A percentile compares a stretch with the other conserved stretches of the same genome.
phyloP scores from a whole-genome alignment of 768 basidiomycete genomes.

The Leccinum rimulosum region DNA sequence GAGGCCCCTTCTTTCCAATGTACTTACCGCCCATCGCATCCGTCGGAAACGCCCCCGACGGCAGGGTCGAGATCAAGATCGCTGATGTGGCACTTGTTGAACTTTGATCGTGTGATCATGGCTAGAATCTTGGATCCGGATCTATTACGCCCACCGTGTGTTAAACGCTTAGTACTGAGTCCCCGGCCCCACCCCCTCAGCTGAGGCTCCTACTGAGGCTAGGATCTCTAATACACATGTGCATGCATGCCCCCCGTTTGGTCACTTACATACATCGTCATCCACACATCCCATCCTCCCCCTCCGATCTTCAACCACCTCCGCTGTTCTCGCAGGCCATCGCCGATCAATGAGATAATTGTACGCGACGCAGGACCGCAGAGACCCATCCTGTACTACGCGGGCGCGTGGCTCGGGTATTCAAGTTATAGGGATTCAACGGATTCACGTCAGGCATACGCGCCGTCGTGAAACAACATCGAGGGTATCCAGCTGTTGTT shows the following conservation, averaged over 20 bases:
- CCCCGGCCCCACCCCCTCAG: background rate
- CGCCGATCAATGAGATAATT: constrained; percentile 49
- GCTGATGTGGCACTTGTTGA: constrained; percentile 36
- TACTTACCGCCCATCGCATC: constrained; percentile 57
- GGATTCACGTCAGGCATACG: constrained; percentile 54
- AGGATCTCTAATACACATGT: too few relatives aligned
- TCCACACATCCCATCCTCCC: background rate
- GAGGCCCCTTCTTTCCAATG: constrained; percentile 45
- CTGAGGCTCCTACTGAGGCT: too few relatives aligned
- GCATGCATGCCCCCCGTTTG: too few relatives aligned
- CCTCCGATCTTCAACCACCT: background rate
- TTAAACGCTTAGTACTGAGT: constrained; percentile 40
- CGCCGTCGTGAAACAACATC: constrained; percentile 29
- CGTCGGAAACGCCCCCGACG: constrained; percentile 32
- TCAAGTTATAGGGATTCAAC: constrained; percentile 54
- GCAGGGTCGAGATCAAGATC: constrained; percentile 45
- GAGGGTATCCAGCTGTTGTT: constrained; percentile 40
- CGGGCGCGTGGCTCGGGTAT: constrained; percentile 71
- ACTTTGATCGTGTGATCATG: constrained; percentile 70
- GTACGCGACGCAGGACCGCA: constrained; percentile 55
- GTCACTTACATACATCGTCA: too few relatives aligned
- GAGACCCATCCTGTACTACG: constrained; percentile 53
- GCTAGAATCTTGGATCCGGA: constrained; percentile 45
- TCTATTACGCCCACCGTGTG: constrained; percentile 68
- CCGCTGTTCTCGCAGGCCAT: constrained; percentile 40